Base-by-base conservation (phyloP, 225 moss, liverwort and hornwort species). In the Rhytidiadelphus loreus region DNA sequence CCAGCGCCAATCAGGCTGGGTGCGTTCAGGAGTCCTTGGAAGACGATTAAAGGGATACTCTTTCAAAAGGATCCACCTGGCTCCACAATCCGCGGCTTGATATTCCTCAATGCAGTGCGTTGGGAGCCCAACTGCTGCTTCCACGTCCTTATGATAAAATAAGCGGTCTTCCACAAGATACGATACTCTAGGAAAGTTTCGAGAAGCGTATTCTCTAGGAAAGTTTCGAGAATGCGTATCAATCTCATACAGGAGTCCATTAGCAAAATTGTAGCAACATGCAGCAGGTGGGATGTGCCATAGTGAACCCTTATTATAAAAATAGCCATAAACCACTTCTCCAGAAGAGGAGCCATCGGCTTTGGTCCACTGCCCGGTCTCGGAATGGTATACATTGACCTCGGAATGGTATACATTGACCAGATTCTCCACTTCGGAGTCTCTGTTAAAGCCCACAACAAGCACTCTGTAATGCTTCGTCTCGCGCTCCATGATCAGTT, bases 141-240 rank as follows among this genome's bases (percentile, higher is more conserved):
- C 6, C 10, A 6, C 1, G 11, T 17, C 3, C 11, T 10, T 3
- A 46, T 29, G 11, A 17, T 10, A 1, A 46, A 73, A 73, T 46
- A 73, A 73, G 17, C 30, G 73, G 30, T 73, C 73, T 73, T 30
- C 30, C 30, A 30, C 2, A 73, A 73, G 17, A 46, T 1, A 5
- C 18, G 6, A 30, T 1, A 11, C 1, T 2, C 11, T 4, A 73
- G 3, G 29, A 46, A 0, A 2, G 18, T 46, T 7, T 15, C 6
- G 6, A 29, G 11, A 2, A 73, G 11, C n/a, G n/a, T n/a, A n/a
- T n/a, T n/a, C n/a, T n/a, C n/a, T n/a, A n/a, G n/a, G n/a, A n/a
- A n/a, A n/a, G n/a, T n/a, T n/a, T n/a, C n/a, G n/a, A n/a, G n/a
- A n/a, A n/a, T n/a, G n/a, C n/a, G n/a, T 3, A 28, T 0, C 29